Base-by-base conservation (phyloP, 225 moss, liverwort and hornwort genomes). In the Lunularia cruciata region DNA sequence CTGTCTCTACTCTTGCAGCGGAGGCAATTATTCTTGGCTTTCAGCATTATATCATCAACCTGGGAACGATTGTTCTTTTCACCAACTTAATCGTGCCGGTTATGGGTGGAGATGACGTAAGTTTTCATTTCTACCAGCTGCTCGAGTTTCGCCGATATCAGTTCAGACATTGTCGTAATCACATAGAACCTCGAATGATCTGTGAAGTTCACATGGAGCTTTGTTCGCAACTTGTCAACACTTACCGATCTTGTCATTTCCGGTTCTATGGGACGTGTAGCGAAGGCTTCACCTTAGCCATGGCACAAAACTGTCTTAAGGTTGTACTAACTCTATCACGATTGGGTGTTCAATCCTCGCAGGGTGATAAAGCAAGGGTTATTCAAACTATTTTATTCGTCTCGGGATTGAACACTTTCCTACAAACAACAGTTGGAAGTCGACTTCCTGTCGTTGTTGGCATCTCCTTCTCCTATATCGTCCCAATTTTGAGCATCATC, bases 41-140 rank as follows among this genome's bases (percentile, higher is more conserved):
- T 19, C 73, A 74, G 73, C 73, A 74, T 26, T 74, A 74, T 31
- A 74, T 74, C 54, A 57, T 74, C 73, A 74, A 65, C 43, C 58
- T 74, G 0, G 73, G 73, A 42, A 57, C 73, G 43, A 74, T 74
- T 58, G 73, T 74, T 13, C 54, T 74, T 23, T 57, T 65, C 32
- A 47, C 65, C 54, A 74, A 74, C 58, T 3, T 57, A 30, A 74
- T 67, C 45, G 73, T 74, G 0, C 73, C 73, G 3, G 9, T 57
- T 39, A 74, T 74, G 73, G 73, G 73, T 0, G 73, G 73, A 31
- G 25, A 65, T 25, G 65, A 66, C 39, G 73, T 74, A 43, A 74
- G 73, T 57, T 20, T 5, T 38, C 28, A 27, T 2, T 56, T 56
- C 0, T 8, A 35, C 9, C 9, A 2, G 40, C 6, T 40, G 40